These are phyloP conservation scores for Kluyveromyces marxianus DNA, from an alignment of 1,139 yeast genomes.

Conservation along the genomic window DNA sequence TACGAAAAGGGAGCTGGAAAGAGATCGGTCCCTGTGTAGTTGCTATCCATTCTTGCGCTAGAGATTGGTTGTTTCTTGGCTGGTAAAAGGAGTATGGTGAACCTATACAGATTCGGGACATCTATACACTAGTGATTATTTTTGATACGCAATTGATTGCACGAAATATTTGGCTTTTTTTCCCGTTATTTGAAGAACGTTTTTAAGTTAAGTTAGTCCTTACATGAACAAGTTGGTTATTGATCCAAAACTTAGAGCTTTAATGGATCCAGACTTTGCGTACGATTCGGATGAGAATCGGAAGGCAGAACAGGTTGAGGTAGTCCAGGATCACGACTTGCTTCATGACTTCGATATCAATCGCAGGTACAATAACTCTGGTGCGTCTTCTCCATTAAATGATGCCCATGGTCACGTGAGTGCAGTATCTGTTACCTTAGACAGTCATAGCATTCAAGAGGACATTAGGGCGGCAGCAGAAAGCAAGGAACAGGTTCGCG, in stretches of 20 bases:
- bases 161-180: too few relatives aligned
- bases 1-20: too few relatives aligned
- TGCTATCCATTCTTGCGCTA: too few relatives aligned
- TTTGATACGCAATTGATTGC: too few relatives aligned
- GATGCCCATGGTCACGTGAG: slow-evolving; percentile 3
- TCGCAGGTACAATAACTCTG: background rate
- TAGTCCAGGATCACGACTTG: background rate
- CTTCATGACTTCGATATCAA: background rate
- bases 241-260: background rate
- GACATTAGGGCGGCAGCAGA: background rate
- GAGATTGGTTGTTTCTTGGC: too few relatives aligned
- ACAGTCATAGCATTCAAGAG: background rate
- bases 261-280: slow-evolving; percentile 1
- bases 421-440: background rate
- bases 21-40: too few relatives aligned
- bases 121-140: too few relatives aligned
- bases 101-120: too few relatives aligned
- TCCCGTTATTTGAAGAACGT: too few relatives aligned
- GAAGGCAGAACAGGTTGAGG: background rate
- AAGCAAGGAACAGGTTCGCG: background rate
- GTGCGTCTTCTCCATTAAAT: background rate
- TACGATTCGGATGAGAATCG: slow-evolving; percentile 4
- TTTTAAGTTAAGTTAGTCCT: too few relatives aligned
- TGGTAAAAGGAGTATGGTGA: too few relatives aligned
- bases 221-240: slow-evolving; percentile 1